Evolutionary conservation across 306 rosid genomes (phyloP).

Genomic region (peach (Prunus persica)): DNA sequence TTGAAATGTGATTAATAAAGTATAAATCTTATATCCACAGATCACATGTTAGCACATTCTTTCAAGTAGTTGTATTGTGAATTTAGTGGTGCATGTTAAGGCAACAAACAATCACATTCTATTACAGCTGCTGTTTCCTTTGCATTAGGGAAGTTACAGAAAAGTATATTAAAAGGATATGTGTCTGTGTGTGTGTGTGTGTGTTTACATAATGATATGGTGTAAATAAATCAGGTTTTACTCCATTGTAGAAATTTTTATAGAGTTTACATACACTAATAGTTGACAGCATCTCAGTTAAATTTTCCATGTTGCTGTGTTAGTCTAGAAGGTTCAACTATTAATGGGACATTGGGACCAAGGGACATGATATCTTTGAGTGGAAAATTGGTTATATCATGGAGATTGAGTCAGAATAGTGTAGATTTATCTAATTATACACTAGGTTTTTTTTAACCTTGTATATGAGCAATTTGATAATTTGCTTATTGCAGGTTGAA

Average conservation of each 20-base stretch:
- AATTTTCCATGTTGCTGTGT: slow-evolving; percentile 49
- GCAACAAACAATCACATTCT: neutral
- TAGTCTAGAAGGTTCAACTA: slow-evolving; percentile 32
- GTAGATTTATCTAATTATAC: neutral
- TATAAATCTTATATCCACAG: neutral
- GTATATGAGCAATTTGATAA: slow-evolving; percentile 18
- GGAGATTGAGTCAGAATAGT: slow-evolving; percentile 53
- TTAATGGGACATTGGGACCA: slow-evolving; percentile 33
- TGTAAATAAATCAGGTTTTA: neutral
- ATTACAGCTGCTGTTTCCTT: neutral
- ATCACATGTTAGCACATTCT: neutral
- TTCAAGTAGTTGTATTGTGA: neutral
- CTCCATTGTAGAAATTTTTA: neutral
- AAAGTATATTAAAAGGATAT: neutral
- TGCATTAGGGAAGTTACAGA: neutral
- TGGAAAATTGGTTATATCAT: slow-evolving; percentile 48
- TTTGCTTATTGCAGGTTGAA: slow-evolving; percentile 50
- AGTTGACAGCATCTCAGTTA: slow-evolving; percentile 37
- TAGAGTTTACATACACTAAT: slow-evolving; percentile 19
- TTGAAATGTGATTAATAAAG: neutral
- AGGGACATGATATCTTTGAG: slow-evolving; percentile 30
- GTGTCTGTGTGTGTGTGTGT: neutral
- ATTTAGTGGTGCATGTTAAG: neutral
- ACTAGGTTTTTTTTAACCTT: slow-evolving; percentile 6
- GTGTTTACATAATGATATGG: neutral